A percentile compares a stretch with the other conserved stretches of the same genome.
Evolutionary conservation across 352 stramenopile species (phyloP).

Genomic region (Phytophthora podocarpi): DNA sequence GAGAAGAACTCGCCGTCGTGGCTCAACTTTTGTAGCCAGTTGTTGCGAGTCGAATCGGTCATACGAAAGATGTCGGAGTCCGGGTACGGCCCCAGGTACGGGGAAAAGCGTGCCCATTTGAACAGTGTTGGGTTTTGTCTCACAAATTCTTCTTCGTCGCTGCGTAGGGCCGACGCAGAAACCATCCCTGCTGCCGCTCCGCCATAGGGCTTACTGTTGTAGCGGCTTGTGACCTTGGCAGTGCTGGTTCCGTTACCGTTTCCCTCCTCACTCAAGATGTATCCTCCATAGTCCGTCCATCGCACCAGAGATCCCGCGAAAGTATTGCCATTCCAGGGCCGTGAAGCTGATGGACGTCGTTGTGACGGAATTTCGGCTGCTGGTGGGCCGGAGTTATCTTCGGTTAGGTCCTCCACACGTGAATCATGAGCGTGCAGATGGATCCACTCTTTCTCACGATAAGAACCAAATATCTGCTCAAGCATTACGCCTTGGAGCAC

Average conservation of each 20-base stretch:
- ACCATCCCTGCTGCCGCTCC: conserved; percentile 3
- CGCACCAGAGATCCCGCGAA: conserved; percentile 58
- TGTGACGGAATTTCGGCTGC: conserved; percentile 10
- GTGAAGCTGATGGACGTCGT: conserved; percentile 46
- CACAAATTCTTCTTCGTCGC: conserved; percentile 53
- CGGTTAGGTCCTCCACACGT: conserved; percentile 29
- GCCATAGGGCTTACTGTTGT: conserved; percentile 27
- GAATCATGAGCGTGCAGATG: conserved; percentile 37
- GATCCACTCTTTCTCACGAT: conserved; percentile 56
- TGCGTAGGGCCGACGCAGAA: conserved; percentile 29
- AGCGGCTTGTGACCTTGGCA: conserved; percentile 31
- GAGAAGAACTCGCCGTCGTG: conserved; percentile 78
- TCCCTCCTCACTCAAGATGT: conserved; percentile 43
- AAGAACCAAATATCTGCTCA: conserved; percentile 59
- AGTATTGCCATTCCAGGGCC: conserved; percentile 54
- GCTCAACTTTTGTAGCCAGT: conserved; percentile 60
- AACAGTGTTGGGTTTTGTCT: conserved; percentile 65
- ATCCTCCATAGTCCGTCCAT: conserved; percentile 65
- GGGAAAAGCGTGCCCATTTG: conserved; percentile 58
- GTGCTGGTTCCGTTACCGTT: conserved; percentile 31
- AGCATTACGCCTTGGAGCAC: conserved; percentile 58
- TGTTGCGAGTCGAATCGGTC: conserved; percentile 40
- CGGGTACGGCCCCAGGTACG: conserved; percentile 56
- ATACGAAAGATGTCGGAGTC: conserved; percentile 69
- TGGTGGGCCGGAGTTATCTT: background rate